These are phyloP conservation scores for Omphalea diandra DNA, from an alignment of 441 rosid species.

Conservation along the genomic window DNA sequence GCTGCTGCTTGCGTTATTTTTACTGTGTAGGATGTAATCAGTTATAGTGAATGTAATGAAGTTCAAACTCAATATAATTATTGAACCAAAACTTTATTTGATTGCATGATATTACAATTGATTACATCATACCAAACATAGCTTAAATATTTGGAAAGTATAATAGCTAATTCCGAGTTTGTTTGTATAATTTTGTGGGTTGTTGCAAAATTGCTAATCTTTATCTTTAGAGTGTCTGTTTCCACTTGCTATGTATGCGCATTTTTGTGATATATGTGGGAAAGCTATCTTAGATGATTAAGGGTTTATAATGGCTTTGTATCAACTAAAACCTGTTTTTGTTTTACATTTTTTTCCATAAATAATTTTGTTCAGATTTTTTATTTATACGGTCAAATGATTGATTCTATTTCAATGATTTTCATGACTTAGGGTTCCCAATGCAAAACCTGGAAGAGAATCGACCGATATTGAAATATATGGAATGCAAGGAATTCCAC, in stretches of 20 bases:
- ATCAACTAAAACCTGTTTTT: background rate
- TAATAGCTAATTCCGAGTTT: background rate
- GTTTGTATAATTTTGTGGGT: too few relatives aligned
- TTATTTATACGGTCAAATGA: slow-evolving; percentile 4
- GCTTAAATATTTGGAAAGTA: background rate
- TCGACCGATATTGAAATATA: slow-evolving; percentile 92
- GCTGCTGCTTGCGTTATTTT: background rate
- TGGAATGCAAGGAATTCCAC: slow-evolving; percentile 99
- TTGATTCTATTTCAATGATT: slow-evolving; percentile 11
- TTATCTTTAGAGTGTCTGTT: background rate
- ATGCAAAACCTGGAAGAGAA: slow-evolving; percentile 90
- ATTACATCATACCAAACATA: too few relatives aligned
- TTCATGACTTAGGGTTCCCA: slow-evolving; percentile 69
- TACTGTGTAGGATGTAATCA: too few relatives aligned
- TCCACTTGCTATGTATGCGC: background rate
- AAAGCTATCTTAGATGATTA: too few relatives aligned
- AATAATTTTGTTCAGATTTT: too few relatives aligned
- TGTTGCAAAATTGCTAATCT: background rate
- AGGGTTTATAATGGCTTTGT: too few relatives aligned
- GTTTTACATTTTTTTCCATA: slow-evolving; percentile 20
- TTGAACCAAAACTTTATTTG: too few relatives aligned
- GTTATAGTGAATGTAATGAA: too few relatives aligned
- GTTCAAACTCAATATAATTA: too few relatives aligned
- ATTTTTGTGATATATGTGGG: too few relatives aligned
- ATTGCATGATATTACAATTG: too few relatives aligned